phyloP scores from a whole-genome alignment of 1,139 yeast species.

The Kodamaea arcana region DNA sequence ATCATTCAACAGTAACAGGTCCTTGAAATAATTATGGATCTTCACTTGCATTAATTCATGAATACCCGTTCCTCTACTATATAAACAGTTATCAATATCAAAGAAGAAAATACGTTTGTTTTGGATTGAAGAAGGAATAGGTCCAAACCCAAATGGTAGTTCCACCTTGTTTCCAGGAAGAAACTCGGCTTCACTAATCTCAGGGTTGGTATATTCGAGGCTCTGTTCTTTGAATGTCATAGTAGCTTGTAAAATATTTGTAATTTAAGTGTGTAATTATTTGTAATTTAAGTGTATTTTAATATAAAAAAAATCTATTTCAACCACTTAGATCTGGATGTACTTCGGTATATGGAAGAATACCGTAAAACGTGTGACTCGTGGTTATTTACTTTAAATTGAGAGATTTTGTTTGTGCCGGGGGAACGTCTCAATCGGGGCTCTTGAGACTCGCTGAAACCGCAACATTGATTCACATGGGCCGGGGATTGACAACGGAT shows the following conservation, averaged over 20 bases:
- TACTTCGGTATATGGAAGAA: no score
- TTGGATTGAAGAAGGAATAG: conserved; percentile 29
- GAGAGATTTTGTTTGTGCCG: no score
- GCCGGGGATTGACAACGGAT: no score
- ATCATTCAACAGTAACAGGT: conserved; percentile 55
- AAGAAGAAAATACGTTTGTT: conserved; percentile 65
- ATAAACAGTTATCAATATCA: conserved; percentile 90
- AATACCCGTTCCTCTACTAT: conserved; percentile 66
- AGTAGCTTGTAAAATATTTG: background rate
- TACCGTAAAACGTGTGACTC: no score
- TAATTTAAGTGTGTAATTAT: no score
- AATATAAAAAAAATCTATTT: no score
- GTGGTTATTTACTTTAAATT: no score
- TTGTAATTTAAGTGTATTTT: no score
- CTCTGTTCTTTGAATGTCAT: conserved; percentile 10
- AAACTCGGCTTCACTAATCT: conserved; percentile 9
- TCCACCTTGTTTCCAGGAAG: conserved; percentile 34
- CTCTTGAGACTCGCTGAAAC: no score
- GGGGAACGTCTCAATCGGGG: no score
- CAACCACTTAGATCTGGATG: no score
- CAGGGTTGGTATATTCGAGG: conserved; percentile 15
- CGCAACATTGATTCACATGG: no score
- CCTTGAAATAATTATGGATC: conserved; percentile 77
- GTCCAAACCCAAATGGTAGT: conserved; percentile 46
- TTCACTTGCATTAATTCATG: conserved; percentile 85